Base-by-base conservation (phyloP, 2,329 filamentous ascomycete species). In the Diaporthe humulicola region DNA sequence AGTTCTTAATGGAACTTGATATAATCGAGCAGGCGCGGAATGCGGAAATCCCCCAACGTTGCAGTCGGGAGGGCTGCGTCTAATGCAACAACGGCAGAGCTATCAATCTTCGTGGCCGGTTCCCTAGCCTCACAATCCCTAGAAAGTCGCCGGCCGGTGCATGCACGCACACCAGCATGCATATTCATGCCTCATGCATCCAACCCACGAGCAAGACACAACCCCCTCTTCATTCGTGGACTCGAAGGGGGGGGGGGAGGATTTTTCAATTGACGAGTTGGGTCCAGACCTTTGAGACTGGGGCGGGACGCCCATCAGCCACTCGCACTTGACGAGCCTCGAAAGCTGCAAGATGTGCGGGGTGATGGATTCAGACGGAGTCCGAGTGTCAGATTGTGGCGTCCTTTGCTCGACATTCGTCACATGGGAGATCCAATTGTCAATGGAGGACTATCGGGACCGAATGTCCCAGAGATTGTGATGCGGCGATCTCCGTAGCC, bases 361-460 rank as follows among this genome's bases (percentile, higher is more conserved):
- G 60, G 42, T 67, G 73, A 64, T 30, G 57, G 67, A 17, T 36
- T 56, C 57, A 70, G 64, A 40, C 64, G 25, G 50, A n/a, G 45
- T 28, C 50, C 56, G 50, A 42, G 64, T 33, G 57, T 54, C 33
- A 66, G 28, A 71, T 57, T 70, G 66, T 74, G 71, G 66, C 71
- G 64, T 71, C 40, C 71, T 52, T 57, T 60, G 30, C 54, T 71
- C 15, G 30, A 66, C 61, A 71, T 56, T 45, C 74, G 57, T 75
- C 74, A 75, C 74, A 75, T 74, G 36, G 48, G n/a, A 64, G 66
- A 54, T 56, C 71, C 66, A 71, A 75, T 74, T 71, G 38, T 38
- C n/a, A 28, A 74, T 25, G 33, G 28, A 71, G 48, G 61, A 70
- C 58, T 64, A 7, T 61, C 42, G 70, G 54, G 57, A 61, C 50